Base-by-base conservation (phyloP, 2,329 filamentous ascomycete genomes). In the Hymenoscyphus infarciens region DNA sequence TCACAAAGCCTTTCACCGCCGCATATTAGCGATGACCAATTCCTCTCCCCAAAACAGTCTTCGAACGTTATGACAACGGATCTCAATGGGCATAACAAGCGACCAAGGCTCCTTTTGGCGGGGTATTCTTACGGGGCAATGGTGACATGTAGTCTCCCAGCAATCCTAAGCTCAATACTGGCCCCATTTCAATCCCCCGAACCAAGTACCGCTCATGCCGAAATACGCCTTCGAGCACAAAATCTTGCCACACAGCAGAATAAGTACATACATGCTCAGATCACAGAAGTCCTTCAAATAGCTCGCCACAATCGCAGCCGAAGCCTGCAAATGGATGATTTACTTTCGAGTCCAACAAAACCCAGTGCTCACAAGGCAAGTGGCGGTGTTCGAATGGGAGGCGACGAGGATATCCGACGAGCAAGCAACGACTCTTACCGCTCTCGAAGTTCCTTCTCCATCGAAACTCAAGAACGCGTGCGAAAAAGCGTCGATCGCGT, bases 91-190 rank as follows among this genome's bases (percentile, higher is more conserved):
- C 1, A 25, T 2, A 39, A 66, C 15, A 19, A 22, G 39, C 60
- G 65, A 25, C 62, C 69, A 75, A 2, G 80, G 56, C 72, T 87
- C 2, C 70, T 97, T 5, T 79, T 95, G 6, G 88, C 84, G 1
- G 93, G 93, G 13, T 97, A 97, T 74, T 97, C 92, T 0, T 97
- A 97, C 74, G 95, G 95, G 53, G 91, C 92, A 4, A 83, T 97
- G 72, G 84, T 98, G 45, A 87, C 91, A 1, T 86, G 84, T 0
- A 86, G 88, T 62, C 81, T 96, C 0, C 91, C 92, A 0, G 80
- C 86, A 0, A 76, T 80, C 0, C 63, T 74, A 0, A 71, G 70
- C 6, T 64, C 68, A 61, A 66, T 74, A 8, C 62, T 88, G 39
- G 74, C 79, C 11, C 75, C 80, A 0, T 84, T 96, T 31, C 75